Evolutionary conservation across 768 basidiomycete genomes (phyloP), one percentile per base, ranked within the genome.

Genomic region (Pleurotus salmoneostramineus): DNA sequence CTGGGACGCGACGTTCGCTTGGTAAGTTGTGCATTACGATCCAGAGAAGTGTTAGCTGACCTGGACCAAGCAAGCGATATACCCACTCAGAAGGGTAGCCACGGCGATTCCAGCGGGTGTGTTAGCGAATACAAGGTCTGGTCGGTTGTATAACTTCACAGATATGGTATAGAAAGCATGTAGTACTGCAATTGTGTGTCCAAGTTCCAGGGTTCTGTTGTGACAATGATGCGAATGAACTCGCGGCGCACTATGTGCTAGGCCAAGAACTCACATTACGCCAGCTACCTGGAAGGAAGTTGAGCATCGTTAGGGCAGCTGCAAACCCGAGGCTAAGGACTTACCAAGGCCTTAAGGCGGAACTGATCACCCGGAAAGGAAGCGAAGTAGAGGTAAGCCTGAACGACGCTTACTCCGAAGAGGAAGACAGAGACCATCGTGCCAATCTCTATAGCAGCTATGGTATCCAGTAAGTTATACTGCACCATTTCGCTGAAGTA

Each of bases 81-180:
- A 36, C 2, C 66, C 69, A 21, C 71, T 70, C 21, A 72, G 57
- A 4, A 71, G 58, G 1, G 65, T 62, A 10, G 62, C 63, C 2
- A 65, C 52, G 12, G 62, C 59, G 44, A 68, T 57, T 36, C 65
- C 60, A 37, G 33, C 40, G 56, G 57, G 59, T 68, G 64, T 5
- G 60, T 65, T n/a, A 58, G 61, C 10, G 66, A 50, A 6, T 62
- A 49, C 2, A 21, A 12, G 59, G 44, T 69, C 60, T 3, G 68
- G 66, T n/a, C 60, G 35, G 2, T 65, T 65, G 3, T 67, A 69
- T 2, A 59, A 56, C 6, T 60, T 61, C 33, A 75, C 67, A 0
- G 72, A 73, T 44, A 67, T 61, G 3, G 61, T 63, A 57, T 74
- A 74, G 17, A 73, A 62, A 5, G 66, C 67, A 47, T 65, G 66